Conservation (phyloP, 108 stramenopile genomes). For the Cylindrotheca fusiformis region DNA sequence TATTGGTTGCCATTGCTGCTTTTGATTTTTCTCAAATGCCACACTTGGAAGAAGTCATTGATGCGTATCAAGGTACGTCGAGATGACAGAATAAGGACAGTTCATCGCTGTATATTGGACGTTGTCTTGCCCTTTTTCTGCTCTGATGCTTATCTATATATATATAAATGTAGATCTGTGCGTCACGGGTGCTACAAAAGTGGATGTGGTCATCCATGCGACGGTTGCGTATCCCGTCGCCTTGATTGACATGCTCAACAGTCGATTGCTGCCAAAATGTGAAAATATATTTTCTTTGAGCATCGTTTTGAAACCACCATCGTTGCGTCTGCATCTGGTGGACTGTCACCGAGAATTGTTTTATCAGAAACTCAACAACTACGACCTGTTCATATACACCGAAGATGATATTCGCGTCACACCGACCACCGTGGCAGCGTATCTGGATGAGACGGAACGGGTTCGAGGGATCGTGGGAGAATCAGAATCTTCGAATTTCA, state of each 20-base stretch:
- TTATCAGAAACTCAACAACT: conserved; percentile 70
- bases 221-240: conserved; percentile 65
- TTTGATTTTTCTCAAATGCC: conserved; percentile 80
- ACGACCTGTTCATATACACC: conserved; percentile 82
- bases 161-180: too few relatives aligned
- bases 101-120: too few relatives aligned
- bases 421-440: conserved; percentile 73
- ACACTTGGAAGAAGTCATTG: conserved; percentile 81
- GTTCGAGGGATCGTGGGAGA: conserved; percentile 47
- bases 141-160: too few relatives aligned
- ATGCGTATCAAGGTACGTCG: conserved; percentile 67
- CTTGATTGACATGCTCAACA: conserved; percentile 76
- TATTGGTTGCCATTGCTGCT: conserved; percentile 76
- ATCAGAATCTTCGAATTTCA: conserved; percentile 47
- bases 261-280: conserved; percentile 54
- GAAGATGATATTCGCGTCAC: conserved; percentile 86
- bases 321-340: conserved; percentile 70
- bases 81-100: too few relatives aligned
- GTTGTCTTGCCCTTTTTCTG: too few relatives aligned
- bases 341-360: conserved; percentile 80
- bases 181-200: conserved; percentile 62
- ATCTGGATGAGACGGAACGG: conserved; percentile 69
- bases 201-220: conserved; percentile 74
- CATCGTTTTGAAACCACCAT: conserved; percentile 51
- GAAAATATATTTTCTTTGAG: conserved; percentile 43